Conservation (phyloP, 1,284 basidiomycete genomes). For the Takashimella tepidaria region DNA sequence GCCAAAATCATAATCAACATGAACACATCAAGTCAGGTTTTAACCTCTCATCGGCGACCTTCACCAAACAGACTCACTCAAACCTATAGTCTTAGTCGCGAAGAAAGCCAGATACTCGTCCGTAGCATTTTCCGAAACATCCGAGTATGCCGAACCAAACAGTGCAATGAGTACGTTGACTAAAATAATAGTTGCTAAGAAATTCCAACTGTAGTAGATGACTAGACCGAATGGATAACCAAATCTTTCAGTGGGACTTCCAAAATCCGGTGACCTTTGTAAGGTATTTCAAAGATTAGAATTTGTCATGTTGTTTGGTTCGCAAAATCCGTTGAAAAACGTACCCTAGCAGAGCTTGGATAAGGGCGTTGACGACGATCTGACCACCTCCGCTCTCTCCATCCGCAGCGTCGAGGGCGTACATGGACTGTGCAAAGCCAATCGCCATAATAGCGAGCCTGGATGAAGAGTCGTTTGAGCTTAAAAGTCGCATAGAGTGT, state of each 20-base stretch:
- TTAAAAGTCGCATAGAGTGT: constrained; percentile 2
- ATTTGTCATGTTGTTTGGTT: no score
- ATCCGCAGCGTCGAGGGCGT: constrained; percentile 86
- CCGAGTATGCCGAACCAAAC: constrained; percentile 83
- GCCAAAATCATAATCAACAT: neutral
- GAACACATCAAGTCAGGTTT: neutral
- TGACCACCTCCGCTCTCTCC: constrained; percentile 58
- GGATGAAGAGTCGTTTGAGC: constrained; percentile 29
- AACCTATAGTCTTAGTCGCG: constrained; percentile 78
- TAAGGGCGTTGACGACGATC: constrained; percentile 66
- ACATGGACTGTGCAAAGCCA: constrained; percentile 71
- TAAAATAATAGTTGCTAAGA: constrained; percentile 77
- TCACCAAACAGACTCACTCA: constrained; percentile 23
- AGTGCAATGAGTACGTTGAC: constrained; percentile 93
- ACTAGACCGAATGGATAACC: constrained; percentile 61
- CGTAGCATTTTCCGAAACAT: constrained; percentile 54
- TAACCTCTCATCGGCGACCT: neutral
- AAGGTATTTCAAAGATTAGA: constrained; percentile 2
- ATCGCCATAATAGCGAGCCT: constrained; percentile 71
- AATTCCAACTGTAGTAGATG: constrained; percentile 86
- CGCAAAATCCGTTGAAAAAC: no score
- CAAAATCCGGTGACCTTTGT: constrained; percentile 70
- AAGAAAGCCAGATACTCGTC: constrained; percentile 69
- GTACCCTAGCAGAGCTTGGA: constrained; percentile 76
- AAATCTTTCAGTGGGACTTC: constrained; percentile 53